Base-by-base conservation (phyloP, 768 basidiomycete genomes). In the Lyophyllum shimeji region DNA sequence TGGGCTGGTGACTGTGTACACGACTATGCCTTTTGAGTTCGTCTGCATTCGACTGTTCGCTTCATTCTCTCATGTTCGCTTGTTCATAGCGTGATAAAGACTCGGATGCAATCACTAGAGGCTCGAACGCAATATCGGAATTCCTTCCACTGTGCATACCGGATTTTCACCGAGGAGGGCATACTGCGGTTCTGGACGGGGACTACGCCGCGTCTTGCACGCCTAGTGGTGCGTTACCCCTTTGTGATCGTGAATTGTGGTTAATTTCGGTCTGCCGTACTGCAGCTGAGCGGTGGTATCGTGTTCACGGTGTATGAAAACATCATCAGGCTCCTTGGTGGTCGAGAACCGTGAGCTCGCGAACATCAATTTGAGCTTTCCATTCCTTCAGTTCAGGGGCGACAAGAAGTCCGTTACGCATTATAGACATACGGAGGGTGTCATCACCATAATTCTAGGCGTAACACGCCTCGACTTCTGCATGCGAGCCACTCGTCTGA, bases 161-260 rank as follows among this genome's bases (percentile, higher is more conserved):
- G 95, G 45, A 95, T 98, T 67, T 86, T 93, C 60, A 93, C 87
- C 0, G 96, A 98, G 70, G 95, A 98, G 65, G 97, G 97, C 2
- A 61, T 97, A 7, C 63, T 84, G n/a, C 82, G 89, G 47, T 97
- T 99, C 72, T 99, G 97, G 97, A 91, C 90, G 2, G 97, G 97
- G 2, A 94, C 96, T 7, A 96, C 95, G 3, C 97, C 97, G 0
- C 76, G 96, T 57, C 71, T 99, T 24, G 83, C 84, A 7, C 81
- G 97, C 25, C 70, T 99, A 47, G 87, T 96, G 66, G 90, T 94
- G 64, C 71, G 89, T 75, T 29, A 37, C 23, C 31, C 43, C 52
- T 25, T 24, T n/a, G 23, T 11, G 23, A 29, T 27, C 56, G 18
- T 40, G 46, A 21, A 3, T 40, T 58, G 24, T 25, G 44, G 52